Base-by-base conservation (phyloP, 2,329 filamentous ascomycete species). In the Talaromyces amestolkiae region DNA sequence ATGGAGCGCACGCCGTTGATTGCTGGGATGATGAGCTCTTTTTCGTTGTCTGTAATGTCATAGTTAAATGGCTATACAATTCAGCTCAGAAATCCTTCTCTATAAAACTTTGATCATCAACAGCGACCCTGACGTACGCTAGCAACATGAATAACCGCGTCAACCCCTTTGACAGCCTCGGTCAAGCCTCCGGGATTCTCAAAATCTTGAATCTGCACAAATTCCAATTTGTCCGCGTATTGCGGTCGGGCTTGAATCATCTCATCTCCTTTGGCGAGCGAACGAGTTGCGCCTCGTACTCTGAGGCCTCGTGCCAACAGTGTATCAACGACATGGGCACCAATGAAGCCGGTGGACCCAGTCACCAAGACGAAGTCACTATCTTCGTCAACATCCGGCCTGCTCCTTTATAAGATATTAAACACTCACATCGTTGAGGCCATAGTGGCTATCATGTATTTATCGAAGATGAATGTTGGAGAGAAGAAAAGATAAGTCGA, bases 331-430 rank as follows among this genome's bases (percentile, higher is more conserved):
- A 70, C 69, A 49, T 74, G 69, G 7, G 72, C 72, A 19, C 73
- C 73, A 11, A 75, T 70, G 65, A 72, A 72, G 49, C 73, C 73
- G 22, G 72, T 72, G 2, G 69, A 71, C 3, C 73, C 73, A 1
- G 72, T 73, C 19, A 73, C 68, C 43, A 72, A 68, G 33, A 72
- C 67, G 54, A 65, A 59, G 7, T 45, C 39, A 33, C 56, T 59
- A 45, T 31, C 24, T n/a, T n/a, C 8, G 17, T 53, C 31, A 37
- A 37, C 37, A 3, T 35, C 15, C 5, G 8, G 9, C 35, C 13
- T 31, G 27, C 6, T 13, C 35, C 13, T 13, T 37, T 10, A 13
- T 0, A 7, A 33, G 35, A 19, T 4, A 54, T 22, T 2, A n/a
- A n/a, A n/a, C 8, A 56, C 53, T 39, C 19, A 56, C 53, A 56